A percentile compares a stretch with the other conserved stretches of the same genome.
These are phyloP conservation scores for Xylaria intraflava DNA, from an alignment of 495 filamentous ascomycete species.

Conservation along the genomic window DNA sequence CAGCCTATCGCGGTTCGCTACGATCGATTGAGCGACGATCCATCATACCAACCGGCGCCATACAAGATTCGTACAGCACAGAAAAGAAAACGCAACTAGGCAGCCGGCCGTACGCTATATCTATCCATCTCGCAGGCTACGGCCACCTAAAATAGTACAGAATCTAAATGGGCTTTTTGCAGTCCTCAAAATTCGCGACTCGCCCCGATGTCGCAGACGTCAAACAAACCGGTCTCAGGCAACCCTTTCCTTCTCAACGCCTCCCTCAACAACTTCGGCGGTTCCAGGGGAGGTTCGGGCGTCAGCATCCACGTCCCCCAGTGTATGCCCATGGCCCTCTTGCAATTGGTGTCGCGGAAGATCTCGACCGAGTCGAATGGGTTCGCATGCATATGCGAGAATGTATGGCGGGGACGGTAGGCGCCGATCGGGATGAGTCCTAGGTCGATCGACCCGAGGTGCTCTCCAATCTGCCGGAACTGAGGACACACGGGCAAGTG, in stretches of 20 bases:
- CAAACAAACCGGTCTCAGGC: conserved; percentile 74
- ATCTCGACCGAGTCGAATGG: conserved; percentile 87
- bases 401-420: conserved; percentile 71
- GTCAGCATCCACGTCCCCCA: conserved; percentile 94
- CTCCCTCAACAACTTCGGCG: conserved; percentile 64
- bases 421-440: conserved; percentile 94
- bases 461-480: conserved; percentile 78
- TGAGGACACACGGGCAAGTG: conserved; percentile 74
- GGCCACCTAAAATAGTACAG: not conserved
- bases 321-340: conserved; percentile 80
- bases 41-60: too few relatives aligned
- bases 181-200: conserved; percentile 59
- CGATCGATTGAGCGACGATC: too few relatives aligned
- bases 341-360: conserved; percentile 80
- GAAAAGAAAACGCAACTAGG: too few relatives aligned
- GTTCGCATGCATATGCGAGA: conserved; percentile 79
- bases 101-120: too few relatives aligned
- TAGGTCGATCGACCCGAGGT: conserved; percentile 83
- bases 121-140: too few relatives aligned
- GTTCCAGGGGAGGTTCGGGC: conserved; percentile 77
- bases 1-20: too few relatives aligned
- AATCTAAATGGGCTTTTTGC: not conserved
- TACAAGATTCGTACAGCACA: too few relatives aligned
- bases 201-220: conserved; percentile 82
- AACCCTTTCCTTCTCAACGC: conserved; percentile 67